Evolutionary conservation across 164 flowering plant species (phyloP).

Genomic region (Berberis vulgaris): DNA sequence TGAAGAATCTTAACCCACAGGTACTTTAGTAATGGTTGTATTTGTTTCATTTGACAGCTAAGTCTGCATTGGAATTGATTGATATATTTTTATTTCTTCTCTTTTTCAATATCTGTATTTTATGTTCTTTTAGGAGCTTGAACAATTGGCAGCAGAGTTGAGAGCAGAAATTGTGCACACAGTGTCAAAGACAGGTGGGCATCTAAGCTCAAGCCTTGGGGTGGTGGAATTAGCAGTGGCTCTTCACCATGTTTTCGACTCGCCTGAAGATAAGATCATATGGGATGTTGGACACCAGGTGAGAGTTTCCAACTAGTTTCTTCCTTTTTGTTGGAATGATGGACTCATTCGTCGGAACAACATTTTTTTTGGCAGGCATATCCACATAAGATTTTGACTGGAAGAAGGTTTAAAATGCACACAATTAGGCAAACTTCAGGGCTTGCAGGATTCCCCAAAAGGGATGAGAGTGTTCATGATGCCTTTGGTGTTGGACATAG

Average conservation of each 20-base stretch:
- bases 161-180: conserved; percentile 70
- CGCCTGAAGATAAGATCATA: conserved; percentile 82
- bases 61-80: not conserved
- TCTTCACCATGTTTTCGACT: conserved; percentile 77
- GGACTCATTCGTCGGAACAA: not conserved
- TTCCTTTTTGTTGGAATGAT: no score
- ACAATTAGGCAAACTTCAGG: conserved; percentile 80
- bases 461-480: conserved; percentile 86
- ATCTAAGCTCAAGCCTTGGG: conserved; percentile 79
- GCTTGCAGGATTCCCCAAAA: conserved; percentile 78
- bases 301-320: not conserved
- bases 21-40: conserved; percentile 16
- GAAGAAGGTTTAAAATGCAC: conserved; percentile 78
- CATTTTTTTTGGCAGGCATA: conserved; percentile 48
- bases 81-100: not conserved
- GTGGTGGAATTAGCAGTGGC: conserved; percentile 85
- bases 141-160: conserved; percentile 70
- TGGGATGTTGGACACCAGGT: conserved; percentile 99
- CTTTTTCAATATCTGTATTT: not conserved
- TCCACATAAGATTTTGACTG: conserved; percentile 89
- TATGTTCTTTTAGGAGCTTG: conserved; percentile 49
- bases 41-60: not conserved
- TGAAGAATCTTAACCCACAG: conserved; percentile 70
- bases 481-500: conserved; percentile 97
- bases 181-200: conserved; percentile 79